Percentiles rank a stretch among this genome's conserved stretches.
Evolutionary conservation across 106 monocot species (phyloP).

Genomic region (Posidonia australis): DNA sequence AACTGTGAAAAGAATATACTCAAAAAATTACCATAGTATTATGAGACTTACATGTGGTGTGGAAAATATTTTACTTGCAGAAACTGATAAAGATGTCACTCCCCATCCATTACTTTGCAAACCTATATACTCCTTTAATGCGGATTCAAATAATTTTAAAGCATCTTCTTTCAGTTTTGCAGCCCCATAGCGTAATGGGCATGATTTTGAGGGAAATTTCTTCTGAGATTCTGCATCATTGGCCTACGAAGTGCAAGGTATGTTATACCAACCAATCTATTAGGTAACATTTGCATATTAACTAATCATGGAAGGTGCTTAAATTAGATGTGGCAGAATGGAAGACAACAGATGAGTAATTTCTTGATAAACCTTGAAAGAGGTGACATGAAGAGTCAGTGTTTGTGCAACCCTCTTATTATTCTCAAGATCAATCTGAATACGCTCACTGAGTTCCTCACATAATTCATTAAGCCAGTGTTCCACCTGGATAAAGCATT

Average conservation of each 20-base stretch:
- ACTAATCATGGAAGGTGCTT: background rate
- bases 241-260: slow-evolving; percentile 27
- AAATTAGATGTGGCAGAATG: background rate
- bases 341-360: background rate
- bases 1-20: background rate
- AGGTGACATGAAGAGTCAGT: slow-evolving; percentile 66
- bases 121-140: slow-evolving; percentile 62
- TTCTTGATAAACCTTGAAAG: slow-evolving; percentile 48
- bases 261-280: background rate
- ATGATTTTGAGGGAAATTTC: slow-evolving; percentile 97
- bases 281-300: background rate
- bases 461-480: slow-evolving; percentile 86
- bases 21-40: background rate
- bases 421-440: slow-evolving; percentile 75
- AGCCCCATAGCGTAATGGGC: slow-evolving; percentile 74
- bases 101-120: slow-evolving; percentile 49
- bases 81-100: slow-evolving; percentile 73
- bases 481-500: slow-evolving; percentile 45
- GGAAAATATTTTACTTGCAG: slow-evolving; percentile 90
- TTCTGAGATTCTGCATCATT: slow-evolving; percentile 32
- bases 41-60: slow-evolving; percentile 54
- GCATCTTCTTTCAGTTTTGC: slow-evolving; percentile 95
- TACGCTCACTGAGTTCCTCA: slow-evolving; percentile 84
- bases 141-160: slow-evolving; percentile 67
- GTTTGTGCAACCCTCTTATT: slow-evolving; percentile 79